Base-by-base conservation (phyloP, 2,329 filamentous ascomycete species). In the Penicillium sp. region DNA sequence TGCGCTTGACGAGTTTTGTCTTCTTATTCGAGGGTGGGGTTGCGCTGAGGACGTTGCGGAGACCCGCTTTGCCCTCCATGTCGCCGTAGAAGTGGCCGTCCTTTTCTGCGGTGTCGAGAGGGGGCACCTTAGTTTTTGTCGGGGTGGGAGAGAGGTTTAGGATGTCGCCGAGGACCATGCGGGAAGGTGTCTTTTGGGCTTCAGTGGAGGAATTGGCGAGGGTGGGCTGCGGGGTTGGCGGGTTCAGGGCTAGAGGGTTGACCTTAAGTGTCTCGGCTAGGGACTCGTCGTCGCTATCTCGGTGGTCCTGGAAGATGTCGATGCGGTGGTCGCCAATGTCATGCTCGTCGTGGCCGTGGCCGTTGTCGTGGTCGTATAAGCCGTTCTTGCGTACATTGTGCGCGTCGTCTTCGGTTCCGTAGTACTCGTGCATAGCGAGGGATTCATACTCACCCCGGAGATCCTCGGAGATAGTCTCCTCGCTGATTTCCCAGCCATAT, bases 181-280 rank as follows among this genome's bases (percentile, higher is more conserved):
- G 77, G 17, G 70, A 69, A n/a, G 71, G 64, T 15, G 68, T 66
- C 41, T 69, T 71, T 7, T 69, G 67, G 41, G 70, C 65, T 56
- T 69, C 60, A 19, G 58, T 58, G 19, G 67, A 69, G 11, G 73
- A 66, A 1, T 69, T 65, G 19, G 35, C 2, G 35, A 69, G 53
- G 31, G 65, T 57, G 8, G 76, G 76, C 47, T 73, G 73, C 2
- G 80, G 80, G 7, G 78, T 80, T 21, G 80, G 79, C 23, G 80
- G 80, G 56, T 83, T 82, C 71, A 83, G 77, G 61, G 73, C 75
- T 19, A 83, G 70, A 3, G 81, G 81, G 46, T 81, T 79, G n/a
- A 77, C 68, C 7, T 66, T 70, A 35, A 74, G 63, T 3, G 61
- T 61, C 17, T 68, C 55, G 17, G 63, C 48, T n/a, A 21, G 11